Evolutionary conservation across 768 basidiomycete genomes (phyloP).

Genomic region (Hericium rajendrae): DNA sequence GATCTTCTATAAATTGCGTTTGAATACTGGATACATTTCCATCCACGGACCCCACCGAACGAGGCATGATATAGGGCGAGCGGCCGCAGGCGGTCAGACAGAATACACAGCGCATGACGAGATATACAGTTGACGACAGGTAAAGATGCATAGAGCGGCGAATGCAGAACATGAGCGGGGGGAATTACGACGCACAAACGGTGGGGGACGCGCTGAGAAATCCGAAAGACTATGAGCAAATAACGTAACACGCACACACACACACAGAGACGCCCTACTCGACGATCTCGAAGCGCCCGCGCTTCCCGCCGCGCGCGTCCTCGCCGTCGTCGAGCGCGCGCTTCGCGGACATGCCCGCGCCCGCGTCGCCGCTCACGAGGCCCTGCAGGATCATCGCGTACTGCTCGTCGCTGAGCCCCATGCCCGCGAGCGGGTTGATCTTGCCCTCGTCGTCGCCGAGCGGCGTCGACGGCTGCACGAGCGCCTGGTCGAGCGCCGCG

Average conservation of each 20-base stretch:
- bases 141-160: too few relatives aligned
- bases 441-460: constrained; percentile 7
- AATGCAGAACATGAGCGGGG: neutral
- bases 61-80: too few relatives aligned
- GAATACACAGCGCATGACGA: too few relatives aligned
- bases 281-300: constrained; percentile 31
- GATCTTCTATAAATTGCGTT: too few relatives aligned
- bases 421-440: constrained; percentile 77
- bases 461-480: constrained; percentile 21
- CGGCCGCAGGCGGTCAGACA: too few relatives aligned
- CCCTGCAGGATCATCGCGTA: constrained; percentile 72
- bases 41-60: too few relatives aligned
- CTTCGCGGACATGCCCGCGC: constrained; percentile 25
- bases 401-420: constrained; percentile 86
- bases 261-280: constrained; percentile 13
- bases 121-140: too few relatives aligned
- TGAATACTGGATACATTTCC: too few relatives aligned
- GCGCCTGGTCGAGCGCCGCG: constrained; percentile 33
- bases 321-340: constrained; percentile 19
- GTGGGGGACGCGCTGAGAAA: neutral
- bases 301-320: constrained; percentile 28
- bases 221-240: neutral
- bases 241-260: neutral
- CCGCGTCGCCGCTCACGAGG: constrained; percentile 51
- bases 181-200: neutral